Percentiles rank a stretch among this genome's conserved stretches.
These are phyloP conservation scores for Raphidocelis subcapitata DNA, from an alignment of 139 green algal species.

Conservation along the genomic window DNA sequence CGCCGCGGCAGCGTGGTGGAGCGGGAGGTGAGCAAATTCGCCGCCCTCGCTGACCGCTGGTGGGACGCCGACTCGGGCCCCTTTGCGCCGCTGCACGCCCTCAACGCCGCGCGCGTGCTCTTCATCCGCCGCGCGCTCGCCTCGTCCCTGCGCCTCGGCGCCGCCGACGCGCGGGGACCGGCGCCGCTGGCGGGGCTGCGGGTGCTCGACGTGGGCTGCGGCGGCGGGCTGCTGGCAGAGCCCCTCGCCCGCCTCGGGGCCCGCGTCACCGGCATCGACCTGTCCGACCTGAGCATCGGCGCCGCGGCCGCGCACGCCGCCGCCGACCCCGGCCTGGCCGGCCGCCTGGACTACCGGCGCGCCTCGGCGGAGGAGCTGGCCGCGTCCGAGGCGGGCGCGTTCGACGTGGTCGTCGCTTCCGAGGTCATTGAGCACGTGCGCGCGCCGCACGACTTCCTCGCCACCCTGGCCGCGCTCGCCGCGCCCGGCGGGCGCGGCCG, in stretches of 20 bases:
- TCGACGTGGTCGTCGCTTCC: constrained; percentile 58
- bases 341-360: constrained; percentile 45
- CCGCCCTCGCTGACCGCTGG: constrained; percentile 70
- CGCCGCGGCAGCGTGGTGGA: constrained; percentile 47
- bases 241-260: constrained; percentile 79
- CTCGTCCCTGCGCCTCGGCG: constrained; percentile 11
- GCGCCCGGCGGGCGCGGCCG: constrained; percentile 30
- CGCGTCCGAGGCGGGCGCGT: constrained; percentile 20
- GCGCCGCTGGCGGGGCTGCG: constrained; percentile 39
- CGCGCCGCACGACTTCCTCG: constrained; percentile 44
- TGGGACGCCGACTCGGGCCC: constrained; percentile 70
- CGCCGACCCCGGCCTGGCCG: constrained; percentile 36
- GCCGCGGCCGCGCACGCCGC: constrained; percentile 48
- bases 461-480: constrained; percentile 37
- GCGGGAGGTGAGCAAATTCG: constrained; percentile 83
- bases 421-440: constrained; percentile 65
- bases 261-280: constrained; percentile 59
- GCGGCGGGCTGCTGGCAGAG: constrained; percentile 83
- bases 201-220: constrained; percentile 90
- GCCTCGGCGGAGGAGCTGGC: constrained; percentile 53
- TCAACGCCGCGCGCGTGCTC: constrained; percentile 77
- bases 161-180: constrained; percentile 5
- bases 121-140: constrained; percentile 76
- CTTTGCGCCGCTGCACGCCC: constrained; percentile 79
- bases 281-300: constrained; percentile 49